Evolutionary conservation across 2,329 filamentous ascomycete species (phyloP).

Genomic region (Alternaria conjuncta): DNA sequence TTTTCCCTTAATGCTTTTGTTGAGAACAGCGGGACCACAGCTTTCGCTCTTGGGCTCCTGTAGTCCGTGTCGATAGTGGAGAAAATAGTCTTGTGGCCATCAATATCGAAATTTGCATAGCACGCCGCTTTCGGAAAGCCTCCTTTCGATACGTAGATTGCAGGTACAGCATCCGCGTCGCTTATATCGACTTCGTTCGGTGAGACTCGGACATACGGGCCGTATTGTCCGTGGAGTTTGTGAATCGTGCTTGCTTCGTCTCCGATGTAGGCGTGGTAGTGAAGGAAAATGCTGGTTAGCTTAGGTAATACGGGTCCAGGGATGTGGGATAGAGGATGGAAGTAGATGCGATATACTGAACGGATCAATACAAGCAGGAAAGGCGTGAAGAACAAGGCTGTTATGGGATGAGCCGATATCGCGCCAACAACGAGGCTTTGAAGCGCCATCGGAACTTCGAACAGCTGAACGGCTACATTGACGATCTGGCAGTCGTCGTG

Average conservation of each 20-base stretch:
- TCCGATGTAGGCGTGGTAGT: conserved; percentile 38
- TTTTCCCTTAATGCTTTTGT: conserved; percentile 53
- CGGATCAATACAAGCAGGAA: conserved; percentile 19
- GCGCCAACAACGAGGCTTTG: conserved; percentile 1
- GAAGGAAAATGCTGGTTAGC: conserved; percentile 32
- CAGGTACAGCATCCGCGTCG: conserved; percentile 49
- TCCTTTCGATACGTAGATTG: conserved; percentile 60
- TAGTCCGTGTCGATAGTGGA: conserved; percentile 52
- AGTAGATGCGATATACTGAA: conserved; percentile 28
- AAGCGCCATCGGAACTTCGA: conserved; percentile 11
- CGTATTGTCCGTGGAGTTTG: conserved; percentile 29
- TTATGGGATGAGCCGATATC: conserved; percentile 6
- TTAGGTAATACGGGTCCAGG: conserved; percentile 33
- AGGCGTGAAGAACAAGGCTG: background rate
- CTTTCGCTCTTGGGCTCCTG: conserved; percentile 56
- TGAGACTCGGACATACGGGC: conserved; percentile 32
- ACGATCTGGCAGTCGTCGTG: background rate
- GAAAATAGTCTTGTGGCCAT: conserved; percentile 63
- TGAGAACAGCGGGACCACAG: conserved; percentile 58
- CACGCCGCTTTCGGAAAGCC: conserved; percentile 61
- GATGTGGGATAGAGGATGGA: conserved; percentile 32
- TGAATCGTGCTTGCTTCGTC: conserved; percentile 33
- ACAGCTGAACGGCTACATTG: background rate
- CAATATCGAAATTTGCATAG: conserved; percentile 65
- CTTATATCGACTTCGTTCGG: conserved; percentile 37